Conservation (phyloP, 2,329 filamentous ascomycete genomes). For the Colletotrichum tamarilloi region DNA sequence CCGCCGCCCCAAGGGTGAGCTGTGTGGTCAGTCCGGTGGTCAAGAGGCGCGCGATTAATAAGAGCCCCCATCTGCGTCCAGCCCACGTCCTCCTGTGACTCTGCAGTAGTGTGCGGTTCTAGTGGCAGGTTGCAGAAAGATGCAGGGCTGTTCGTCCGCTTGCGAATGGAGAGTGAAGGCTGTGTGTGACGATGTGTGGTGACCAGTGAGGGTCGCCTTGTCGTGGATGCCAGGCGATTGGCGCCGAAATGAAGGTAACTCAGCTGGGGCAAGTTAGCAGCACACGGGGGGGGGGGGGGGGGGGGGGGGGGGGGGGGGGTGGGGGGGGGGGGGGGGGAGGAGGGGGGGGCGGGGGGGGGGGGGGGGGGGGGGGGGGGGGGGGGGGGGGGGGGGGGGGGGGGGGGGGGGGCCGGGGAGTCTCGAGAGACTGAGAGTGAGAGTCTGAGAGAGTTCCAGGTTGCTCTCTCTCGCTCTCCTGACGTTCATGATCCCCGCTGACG, state of each 20-base stretch:
- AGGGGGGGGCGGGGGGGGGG: too few species aligned
- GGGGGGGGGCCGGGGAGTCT: too few species aligned
- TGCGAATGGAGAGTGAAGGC: background rate
- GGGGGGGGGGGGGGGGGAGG: too few species aligned
- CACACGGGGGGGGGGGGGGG: too few species aligned
- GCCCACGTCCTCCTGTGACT: background rate
- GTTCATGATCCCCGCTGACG: conserved; percentile 5
- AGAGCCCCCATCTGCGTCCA: background rate
- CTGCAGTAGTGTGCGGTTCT: conserved; percentile 24
- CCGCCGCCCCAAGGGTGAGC: background rate
- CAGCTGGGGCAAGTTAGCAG: background rate
- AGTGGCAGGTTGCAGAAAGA: conserved; percentile 21
- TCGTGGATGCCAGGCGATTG: background rate
- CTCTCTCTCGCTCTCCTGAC: conserved; percentile 13
- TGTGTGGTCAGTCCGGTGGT: background rate
- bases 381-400: too few species aligned
- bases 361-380: too few species aligned
- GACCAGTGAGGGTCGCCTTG: background rate
- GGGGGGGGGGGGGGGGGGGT: too few species aligned
- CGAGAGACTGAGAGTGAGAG: background rate
- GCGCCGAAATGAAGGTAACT: background rate
- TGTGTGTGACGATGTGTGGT: too few species aligned
- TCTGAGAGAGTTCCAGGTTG: background rate
- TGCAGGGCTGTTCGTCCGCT: conserved; percentile 16
- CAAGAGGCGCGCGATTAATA: conserved; percentile 12